Base-by-base conservation (phyloP, 2,329 filamentous ascomycete species). In the Stachybotrys chartarum region DNA sequence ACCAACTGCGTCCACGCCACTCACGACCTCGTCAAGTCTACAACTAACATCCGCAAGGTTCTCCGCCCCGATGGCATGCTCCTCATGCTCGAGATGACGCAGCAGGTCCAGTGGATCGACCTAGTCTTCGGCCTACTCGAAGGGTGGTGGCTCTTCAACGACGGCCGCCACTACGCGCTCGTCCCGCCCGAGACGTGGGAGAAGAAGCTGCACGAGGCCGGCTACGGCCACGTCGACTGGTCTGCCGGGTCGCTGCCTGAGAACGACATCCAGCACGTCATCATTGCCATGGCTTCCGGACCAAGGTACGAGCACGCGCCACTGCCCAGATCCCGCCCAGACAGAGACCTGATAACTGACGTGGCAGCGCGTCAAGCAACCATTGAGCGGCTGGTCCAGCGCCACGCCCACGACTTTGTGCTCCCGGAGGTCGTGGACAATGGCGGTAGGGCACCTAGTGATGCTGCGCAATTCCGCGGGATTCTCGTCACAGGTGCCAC, bases 1-100 rank as follows among this genome's bases (percentile, higher is more conserved):
- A 66, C 66, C 1, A 74, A 74, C 54, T 68, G 66, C 50, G 62
- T 74, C 8, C 72, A 75, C 52, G 71, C 72, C 0, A 73, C 71
- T 0, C 50, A 49, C 0, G 57, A 63, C 49, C 57, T 70, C 1
- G 46, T 24, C 1, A 17, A 51, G 0, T 67, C 68, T 0, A 49
- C 58, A 3, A n/a, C 30, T 0, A 64, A 71, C 31, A 62, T 60
- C 12, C 31, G 50, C 12, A 50, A 50, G 3, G 55, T 70, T 47
- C 57, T 74, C 1, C 60, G 60, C 6, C 55, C 60, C 0, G 66
- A 68, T 17, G 72, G 70, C 7, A 54, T 64, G 2, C 30, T 73
- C 0, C 54, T 57, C 1, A 56, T 72, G 3, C 42, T 70, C 0
- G 72, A 74, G 58, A 50, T 68, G 6, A 70, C 66, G 0, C 52